Percentiles rank a stretch among this genome's conserved stretches.
Conservation (phyloP, 2,329 filamentous ascomycete species). For the Diaporthe sp. region DNA sequence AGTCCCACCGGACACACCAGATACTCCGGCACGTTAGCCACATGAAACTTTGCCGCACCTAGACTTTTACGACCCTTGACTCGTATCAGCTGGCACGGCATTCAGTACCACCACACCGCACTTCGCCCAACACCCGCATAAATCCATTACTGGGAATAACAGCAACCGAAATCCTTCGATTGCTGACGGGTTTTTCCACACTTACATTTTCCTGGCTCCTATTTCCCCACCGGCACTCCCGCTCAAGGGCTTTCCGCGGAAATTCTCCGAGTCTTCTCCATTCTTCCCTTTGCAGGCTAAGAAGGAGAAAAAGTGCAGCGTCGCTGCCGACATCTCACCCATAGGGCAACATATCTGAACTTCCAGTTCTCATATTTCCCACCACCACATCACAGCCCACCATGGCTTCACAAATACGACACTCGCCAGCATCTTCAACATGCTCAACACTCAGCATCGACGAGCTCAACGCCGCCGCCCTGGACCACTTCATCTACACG, state of each 20-base stretch:
- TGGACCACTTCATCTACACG: constrained; percentile 84
- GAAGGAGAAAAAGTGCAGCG: constrained; percentile 45
- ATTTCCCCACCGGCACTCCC: constrained; percentile 37
- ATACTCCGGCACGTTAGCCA: constrained; percentile 20
- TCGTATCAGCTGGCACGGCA: constrained; percentile 29
- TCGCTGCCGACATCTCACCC: constrained; percentile 36
- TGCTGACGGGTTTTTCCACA: constrained; percentile 39
- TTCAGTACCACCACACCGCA: constrained; percentile 8
- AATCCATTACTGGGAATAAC: constrained; percentile 30
- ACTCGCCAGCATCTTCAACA: constrained; percentile 40
- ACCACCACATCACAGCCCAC: constrained; percentile 45
- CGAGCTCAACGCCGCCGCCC: constrained; percentile 78
- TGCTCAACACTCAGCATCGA: constrained; percentile 56
- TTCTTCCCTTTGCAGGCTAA: constrained; percentile 32
- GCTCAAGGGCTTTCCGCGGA: constrained; percentile 13
- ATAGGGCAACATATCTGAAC: constrained; percentile 42
- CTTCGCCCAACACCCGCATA: constrained; percentile 29
- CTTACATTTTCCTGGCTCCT: constrained; percentile 33
- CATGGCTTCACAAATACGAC: constrained; percentile 59
- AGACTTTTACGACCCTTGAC: constrained; percentile 25
- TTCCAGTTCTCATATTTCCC: constrained; percentile 17
- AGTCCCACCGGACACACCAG: constrained; percentile 8
- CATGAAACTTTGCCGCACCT: constrained; percentile 29
- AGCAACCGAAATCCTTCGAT: constrained; percentile 31
- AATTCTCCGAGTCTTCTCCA: constrained; percentile 40